Evolutionary conservation across 2,329 filamentous ascomycete genomes (phyloP).

Genomic region (Sclerotinia nivalis): DNA sequence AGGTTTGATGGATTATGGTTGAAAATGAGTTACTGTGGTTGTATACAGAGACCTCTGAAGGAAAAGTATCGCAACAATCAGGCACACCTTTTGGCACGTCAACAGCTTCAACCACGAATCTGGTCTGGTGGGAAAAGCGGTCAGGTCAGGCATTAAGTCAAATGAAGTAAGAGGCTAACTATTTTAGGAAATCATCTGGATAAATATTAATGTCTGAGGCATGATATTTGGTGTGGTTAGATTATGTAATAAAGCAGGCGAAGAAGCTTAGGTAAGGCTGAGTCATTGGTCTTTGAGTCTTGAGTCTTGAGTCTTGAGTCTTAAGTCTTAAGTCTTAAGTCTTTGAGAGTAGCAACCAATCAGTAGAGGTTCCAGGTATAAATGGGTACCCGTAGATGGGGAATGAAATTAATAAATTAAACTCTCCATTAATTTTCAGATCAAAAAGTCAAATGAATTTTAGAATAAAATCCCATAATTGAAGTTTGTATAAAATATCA

Average conservation of each 20-base stretch:
- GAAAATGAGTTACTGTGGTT: not conserved
- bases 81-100: conserved; percentile 25
- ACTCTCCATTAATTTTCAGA: not conserved
- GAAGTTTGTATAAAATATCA: conserved; percentile 4
- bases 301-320: not conserved
- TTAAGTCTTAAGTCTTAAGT: not conserved
- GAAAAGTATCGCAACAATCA: conserved; percentile 7
- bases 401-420: too few species aligned
- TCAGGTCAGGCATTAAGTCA: not conserved
- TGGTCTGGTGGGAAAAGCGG: conserved; percentile 1
- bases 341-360: too few species aligned
- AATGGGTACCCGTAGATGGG: too few species aligned
- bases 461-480: not conserved
- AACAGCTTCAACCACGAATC: conserved; percentile 19
- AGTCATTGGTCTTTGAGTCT: not conserved
- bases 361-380: too few species aligned
- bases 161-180: not conserved
- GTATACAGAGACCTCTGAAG: not conserved
- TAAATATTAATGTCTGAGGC: not conserved
- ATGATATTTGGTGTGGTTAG: too few species aligned
- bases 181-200: not conserved
- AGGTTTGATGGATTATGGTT: not conserved
- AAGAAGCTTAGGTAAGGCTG: not conserved
- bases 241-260: too few species aligned
- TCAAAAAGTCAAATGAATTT: not conserved